Evolutionary conservation across 2,329 filamentous ascomycete genomes (phyloP).

Genomic region (Colletotrichum gigasporum): DNA sequence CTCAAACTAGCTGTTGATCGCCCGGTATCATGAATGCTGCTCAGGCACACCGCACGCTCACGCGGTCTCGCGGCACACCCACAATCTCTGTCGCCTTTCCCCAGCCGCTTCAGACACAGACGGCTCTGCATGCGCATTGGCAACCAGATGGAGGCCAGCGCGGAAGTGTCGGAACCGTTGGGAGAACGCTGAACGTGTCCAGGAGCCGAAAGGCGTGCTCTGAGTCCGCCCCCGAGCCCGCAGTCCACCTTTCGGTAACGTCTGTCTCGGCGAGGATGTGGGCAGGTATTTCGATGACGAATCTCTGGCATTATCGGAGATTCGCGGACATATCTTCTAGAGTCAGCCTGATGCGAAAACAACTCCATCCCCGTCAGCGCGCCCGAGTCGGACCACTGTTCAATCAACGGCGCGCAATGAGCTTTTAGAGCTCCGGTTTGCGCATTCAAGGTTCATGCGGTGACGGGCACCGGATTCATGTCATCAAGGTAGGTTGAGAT

Average conservation of each 20-base stretch:
- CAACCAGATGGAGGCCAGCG: conserved; percentile 16
- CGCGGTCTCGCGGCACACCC: conserved; percentile 9
- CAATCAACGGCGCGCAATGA: neutral
- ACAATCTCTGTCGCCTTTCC: neutral
- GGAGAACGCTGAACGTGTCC: too few species aligned
- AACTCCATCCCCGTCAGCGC: neutral
- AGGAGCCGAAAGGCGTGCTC: too few species aligned
- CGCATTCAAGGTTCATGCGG: neutral
- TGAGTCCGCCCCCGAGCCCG: neutral
- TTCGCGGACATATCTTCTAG: neutral
- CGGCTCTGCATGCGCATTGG: conserved; percentile 19
- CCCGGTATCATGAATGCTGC: conserved; percentile 28
- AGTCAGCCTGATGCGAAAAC: neutral
- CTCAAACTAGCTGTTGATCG: conserved; percentile 29
- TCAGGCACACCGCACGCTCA: conserved; percentile 22
- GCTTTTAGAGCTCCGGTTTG: neutral
- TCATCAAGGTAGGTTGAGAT: neutral
- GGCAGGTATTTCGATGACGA: neutral
- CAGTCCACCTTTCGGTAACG: neutral
- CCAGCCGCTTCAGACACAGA: conserved; percentile 11
- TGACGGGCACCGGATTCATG: neutral
- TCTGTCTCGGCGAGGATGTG: conserved; percentile 3
- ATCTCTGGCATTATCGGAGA: neutral
- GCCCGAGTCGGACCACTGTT: conserved; percentile 1
- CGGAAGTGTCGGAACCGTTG: conserved; percentile 26